These are phyloP conservation scores for Beta vulgaris DNA, from an alignment of 148 eudicot genomes.

Conservation along the genomic window DNA sequence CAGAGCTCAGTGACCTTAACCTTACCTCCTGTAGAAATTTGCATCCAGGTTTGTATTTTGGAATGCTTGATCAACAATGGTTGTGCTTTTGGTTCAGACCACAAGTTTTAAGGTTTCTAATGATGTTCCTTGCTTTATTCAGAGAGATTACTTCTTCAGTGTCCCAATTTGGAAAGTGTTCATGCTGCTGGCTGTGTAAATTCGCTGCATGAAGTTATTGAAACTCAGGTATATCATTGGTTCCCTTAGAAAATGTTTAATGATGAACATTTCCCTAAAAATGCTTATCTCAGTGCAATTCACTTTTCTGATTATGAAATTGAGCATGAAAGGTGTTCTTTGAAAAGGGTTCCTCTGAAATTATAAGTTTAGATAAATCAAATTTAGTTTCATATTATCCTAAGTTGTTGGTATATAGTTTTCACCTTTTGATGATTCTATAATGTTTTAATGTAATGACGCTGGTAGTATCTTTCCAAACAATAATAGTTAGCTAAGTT, in stretches of 20 bases:
- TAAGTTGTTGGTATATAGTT: no score
- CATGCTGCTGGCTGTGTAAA: constrained; percentile 70
- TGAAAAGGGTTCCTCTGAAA: neutral
- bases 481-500: neutral
- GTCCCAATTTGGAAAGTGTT: constrained; percentile 69
- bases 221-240: constrained; percentile 53
- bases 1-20: constrained; percentile 73
- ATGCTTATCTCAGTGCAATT: neutral
- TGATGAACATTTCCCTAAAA: neutral
- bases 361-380: no score
- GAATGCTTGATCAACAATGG: neutral
- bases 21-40: constrained; percentile 75
- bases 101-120: neutral
- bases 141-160: constrained; percentile 77
- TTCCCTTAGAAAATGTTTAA: neutral
- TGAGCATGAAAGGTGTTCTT: neutral
- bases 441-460: no score
- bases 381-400: no score
- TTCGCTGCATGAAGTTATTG: constrained; percentile 45
- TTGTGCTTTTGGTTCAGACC: constrained; percentile 14
- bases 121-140: constrained; percentile 13
- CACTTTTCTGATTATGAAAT: neutral
- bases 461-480: neutral
- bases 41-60: constrained; percentile 63
- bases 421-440: no score